phyloP scores from a whole-genome alignment of 2,329 filamentous ascomycete genomes.

The Cercospora sojina region DNA sequence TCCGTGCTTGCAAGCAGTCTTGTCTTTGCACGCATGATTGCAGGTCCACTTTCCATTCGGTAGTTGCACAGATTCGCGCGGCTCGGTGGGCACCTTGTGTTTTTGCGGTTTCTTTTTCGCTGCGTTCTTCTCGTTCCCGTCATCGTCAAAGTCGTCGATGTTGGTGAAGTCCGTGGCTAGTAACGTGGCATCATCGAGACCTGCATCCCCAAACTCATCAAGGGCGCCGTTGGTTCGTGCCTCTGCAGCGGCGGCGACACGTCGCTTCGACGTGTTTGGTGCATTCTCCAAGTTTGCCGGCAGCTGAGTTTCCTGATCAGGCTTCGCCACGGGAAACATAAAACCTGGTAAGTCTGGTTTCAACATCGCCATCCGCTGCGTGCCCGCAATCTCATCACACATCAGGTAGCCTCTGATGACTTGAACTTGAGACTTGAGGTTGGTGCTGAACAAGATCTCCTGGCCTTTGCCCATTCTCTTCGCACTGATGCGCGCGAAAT shows the following conservation, averaged over 20 bases:
- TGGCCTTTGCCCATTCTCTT: constrained; percentile 63
- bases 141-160: constrained; percentile 53
- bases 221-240: constrained; percentile 8
- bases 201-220: constrained; percentile 56
- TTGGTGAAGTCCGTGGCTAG: constrained; percentile 46
- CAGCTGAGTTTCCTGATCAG: constrained; percentile 12
- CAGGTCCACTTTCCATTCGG: constrained; percentile 72
- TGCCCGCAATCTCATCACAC: constrained; percentile 78
- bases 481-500: constrained; percentile 66
- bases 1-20: constrained; percentile 62
- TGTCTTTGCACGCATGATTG: constrained; percentile 68
- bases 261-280: constrained; percentile 32
- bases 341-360: constrained; percentile 50
- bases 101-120: constrained; percentile 7
- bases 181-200: constrained; percentile 55
- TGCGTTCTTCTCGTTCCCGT: constrained; percentile 15
- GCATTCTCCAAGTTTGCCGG: constrained; percentile 17
- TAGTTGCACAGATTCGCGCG: constrained; percentile 52
- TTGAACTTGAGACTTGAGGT: constrained; percentile 56
- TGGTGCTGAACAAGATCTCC: constrained; percentile 59
- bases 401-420: constrained; percentile 68
- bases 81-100: constrained; percentile 10
- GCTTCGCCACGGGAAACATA: constrained; percentile 43
- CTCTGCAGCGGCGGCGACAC: constrained; percentile 18
- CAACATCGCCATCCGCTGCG: constrained; percentile 54